Evolutionary conservation across 306 rosid genomes (phyloP).

Genomic region (Rosa multiflora): DNA sequence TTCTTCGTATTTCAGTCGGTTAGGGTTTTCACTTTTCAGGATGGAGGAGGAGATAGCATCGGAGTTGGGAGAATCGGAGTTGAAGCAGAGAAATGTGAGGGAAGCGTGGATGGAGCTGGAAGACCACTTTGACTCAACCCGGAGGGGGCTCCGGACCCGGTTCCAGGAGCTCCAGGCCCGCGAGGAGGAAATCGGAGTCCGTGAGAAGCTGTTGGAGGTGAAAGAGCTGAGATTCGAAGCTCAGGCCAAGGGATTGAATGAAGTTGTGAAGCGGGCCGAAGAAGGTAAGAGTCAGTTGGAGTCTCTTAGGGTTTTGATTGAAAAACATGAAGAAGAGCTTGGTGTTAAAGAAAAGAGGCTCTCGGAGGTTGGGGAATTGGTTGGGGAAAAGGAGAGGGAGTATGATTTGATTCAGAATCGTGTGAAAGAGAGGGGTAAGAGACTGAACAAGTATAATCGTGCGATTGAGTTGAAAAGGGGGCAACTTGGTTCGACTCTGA

Average conservation of each 20-base stretch:
- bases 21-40: background rate
- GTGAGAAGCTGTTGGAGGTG: background rate
- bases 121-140: background rate
- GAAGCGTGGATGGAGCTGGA: background rate
- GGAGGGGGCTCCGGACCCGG: background rate
- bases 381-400: conserved; percentile 4
- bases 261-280: background rate
- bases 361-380: too few species aligned
- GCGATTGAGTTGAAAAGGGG: background rate
- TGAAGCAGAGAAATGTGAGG: background rate
- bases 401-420: background rate
- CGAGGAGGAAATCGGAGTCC: background rate
- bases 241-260: too few species aligned
- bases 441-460: background rate
- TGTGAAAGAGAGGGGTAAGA: background rate
- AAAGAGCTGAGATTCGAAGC: background rate
- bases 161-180: too few species aligned
- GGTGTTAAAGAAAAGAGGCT: conserved; percentile 22
- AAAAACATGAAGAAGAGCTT: background rate
- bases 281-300: background rate
- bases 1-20: background rate
- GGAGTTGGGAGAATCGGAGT: background rate
- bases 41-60: too few species aligned
- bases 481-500: background rate
- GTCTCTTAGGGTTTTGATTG: background rate